Percentiles rank a stretch among this genome's conserved stretches.
These are phyloP conservation scores for Balansia obtecta DNA, from an alignment of 2,329 filamentous ascomycete genomes.

Conservation along the genomic window DNA sequence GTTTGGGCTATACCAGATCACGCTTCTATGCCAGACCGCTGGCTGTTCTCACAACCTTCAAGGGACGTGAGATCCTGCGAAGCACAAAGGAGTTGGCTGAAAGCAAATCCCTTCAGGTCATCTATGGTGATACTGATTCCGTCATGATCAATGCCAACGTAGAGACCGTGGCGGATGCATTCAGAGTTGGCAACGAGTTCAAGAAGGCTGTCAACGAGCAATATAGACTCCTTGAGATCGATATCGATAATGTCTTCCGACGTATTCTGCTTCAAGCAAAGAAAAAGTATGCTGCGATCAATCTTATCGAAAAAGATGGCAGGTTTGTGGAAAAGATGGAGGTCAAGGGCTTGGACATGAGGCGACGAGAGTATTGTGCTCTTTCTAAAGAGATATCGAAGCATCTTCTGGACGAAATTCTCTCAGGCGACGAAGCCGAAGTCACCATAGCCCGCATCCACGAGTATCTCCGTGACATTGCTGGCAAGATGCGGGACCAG, in stretches of 20 bases:
- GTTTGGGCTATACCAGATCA: conserved; percentile 90
- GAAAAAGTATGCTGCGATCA: conserved; percentile 98
- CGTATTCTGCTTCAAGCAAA: conserved; percentile 90
- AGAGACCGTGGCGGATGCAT: conserved; percentile 78
- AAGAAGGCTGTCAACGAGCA: conserved; percentile 89
- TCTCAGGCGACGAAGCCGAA: conserved; percentile 88
- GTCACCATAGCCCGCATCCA: conserved; percentile 81
- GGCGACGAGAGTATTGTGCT: conserved; percentile 88
- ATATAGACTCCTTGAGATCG: conserved; percentile 88
- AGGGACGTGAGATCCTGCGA: conserved; percentile 91
- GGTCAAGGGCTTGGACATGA: conserved; percentile 97
- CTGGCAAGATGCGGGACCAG: conserved; percentile 73
- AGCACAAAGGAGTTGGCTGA: conserved; percentile 95
- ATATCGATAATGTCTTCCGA: conserved; percentile 95
- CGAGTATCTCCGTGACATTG: conserved; percentile 79
- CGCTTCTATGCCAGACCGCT: conserved; percentile 93
- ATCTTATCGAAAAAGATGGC: conserved; percentile 77
- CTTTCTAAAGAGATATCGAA: conserved; percentile 91
- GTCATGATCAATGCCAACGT: conserved; percentile 99
- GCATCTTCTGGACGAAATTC: conserved; percentile 80
- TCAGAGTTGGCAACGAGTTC: conserved; percentile 89
- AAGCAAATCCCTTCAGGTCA: conserved; percentile 80
- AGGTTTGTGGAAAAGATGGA: conserved; percentile 92
- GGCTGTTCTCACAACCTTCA: conserved; percentile 91
- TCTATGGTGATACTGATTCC: conserved; percentile 97